Percentiles rank a stretch among this genome's conserved stretches.
These are phyloP conservation scores for Collybia mongolica DNA, from an alignment of 768 basidiomycete genomes.

Conservation along the genomic window DNA sequence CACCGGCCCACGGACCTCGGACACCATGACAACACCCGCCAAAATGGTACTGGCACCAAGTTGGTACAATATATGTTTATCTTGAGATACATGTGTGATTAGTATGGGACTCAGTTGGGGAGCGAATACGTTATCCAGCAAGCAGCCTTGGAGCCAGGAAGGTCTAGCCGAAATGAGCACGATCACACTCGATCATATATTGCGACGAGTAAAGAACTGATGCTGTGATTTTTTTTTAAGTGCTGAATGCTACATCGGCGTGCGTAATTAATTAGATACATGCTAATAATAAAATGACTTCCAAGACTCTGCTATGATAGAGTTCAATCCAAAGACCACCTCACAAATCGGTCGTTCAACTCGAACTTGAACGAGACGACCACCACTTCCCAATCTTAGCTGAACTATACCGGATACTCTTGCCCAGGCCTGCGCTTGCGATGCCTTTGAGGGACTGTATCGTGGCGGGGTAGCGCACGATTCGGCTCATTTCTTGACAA, in stretches of 20 bases:
- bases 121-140: no score
- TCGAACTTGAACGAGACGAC: slow-evolving; percentile 26
- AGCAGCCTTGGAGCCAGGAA: no score
- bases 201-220: background rate
- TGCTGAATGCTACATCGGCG: background rate
- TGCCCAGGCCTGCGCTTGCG: slow-evolving; percentile 75
- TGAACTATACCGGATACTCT: slow-evolving; percentile 71
- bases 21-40: slow-evolving; percentile 17
- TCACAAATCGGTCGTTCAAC: background rate
- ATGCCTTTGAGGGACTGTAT: slow-evolving; percentile 86
- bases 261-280: slow-evolving; percentile 5
- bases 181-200: background rate
- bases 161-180: no score
- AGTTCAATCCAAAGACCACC: slow-evolving; percentile 4
- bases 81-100: no score
- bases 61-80: no score
- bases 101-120: no score
- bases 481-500: slow-evolving; percentile 63
- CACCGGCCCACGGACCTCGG: slow-evolving; percentile 14
- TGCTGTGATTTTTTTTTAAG: background rate
- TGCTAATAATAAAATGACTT: background rate
- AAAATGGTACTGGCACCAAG: no score
- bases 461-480: slow-evolving; percentile 82
- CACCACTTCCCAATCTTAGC: slow-evolving; percentile 90
- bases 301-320: background rate